A percentile compares a stretch with the other conserved stretches of the same genome.
Conservation (phyloP, 768 basidiomycete species). For the Lactarius evosmus region DNA sequence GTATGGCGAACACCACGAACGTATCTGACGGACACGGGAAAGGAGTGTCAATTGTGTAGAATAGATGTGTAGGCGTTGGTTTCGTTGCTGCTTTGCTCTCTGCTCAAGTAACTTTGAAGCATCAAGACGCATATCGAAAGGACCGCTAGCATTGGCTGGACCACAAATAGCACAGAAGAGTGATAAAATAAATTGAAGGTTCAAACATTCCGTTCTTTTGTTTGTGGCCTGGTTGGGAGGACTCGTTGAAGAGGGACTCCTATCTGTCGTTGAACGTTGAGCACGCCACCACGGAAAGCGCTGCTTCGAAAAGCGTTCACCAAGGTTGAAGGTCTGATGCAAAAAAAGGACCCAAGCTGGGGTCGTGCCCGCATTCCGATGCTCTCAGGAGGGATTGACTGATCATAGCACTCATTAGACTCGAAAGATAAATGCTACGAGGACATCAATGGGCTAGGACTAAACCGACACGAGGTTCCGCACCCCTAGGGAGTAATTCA, state of each 20-base stretch:
- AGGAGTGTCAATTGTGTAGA: background rate
- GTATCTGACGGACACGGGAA: background rate
- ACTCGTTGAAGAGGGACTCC: background rate
- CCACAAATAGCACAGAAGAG: background rate
- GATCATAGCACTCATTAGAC: background rate
- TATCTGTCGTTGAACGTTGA: background rate
- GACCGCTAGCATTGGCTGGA: background rate
- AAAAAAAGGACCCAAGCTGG: background rate
- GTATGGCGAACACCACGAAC: background rate
- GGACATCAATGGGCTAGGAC: background rate
- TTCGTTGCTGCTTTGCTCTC: background rate
- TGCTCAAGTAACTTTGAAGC: background rate
- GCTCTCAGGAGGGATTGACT: background rate
- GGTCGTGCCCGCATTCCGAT: background rate
- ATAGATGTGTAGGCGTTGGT: background rate
- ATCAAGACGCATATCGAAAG: background rate
- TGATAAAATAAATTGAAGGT: background rate
- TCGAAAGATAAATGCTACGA: background rate
- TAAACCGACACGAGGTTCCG: background rate
- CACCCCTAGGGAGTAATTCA: background rate
- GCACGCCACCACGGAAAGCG: background rate
- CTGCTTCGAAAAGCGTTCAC: background rate
- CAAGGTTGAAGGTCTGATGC: background rate
- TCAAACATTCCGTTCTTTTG: background rate
- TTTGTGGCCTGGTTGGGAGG: background rate